Evolutionary conservation across 495 filamentous ascomycete genomes (phyloP).

Genomic region (Aspergillus incahuasiensis): DNA sequence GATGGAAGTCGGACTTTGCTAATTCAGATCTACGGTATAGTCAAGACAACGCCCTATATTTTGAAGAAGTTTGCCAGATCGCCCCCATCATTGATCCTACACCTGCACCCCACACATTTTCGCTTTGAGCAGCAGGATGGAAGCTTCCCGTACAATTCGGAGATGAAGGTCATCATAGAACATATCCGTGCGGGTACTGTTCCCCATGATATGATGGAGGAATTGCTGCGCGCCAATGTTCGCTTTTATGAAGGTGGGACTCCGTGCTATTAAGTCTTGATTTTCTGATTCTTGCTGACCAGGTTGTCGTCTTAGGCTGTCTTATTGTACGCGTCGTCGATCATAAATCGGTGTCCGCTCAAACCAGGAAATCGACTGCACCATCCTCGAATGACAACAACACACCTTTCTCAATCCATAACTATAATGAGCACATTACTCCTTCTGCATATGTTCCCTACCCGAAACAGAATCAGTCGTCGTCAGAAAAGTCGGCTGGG

Average conservation of each 20-base stretch:
- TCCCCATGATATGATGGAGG: slow-evolving; percentile 71
- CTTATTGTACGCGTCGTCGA: slow-evolving; percentile 90
- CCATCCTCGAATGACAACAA: slow-evolving; percentile 54
- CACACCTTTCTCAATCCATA: slow-evolving; percentile 80
- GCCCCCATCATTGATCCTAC: slow-evolving; percentile 77
- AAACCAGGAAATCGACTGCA: slow-evolving; percentile 49
- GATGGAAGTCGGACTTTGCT: slow-evolving; percentile 6
- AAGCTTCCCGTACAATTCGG: slow-evolving; percentile 82
- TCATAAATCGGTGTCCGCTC: slow-evolving; percentile 63
- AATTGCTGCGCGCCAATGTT: slow-evolving; percentile 59
- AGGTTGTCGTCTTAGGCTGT: slow-evolving; percentile 52
- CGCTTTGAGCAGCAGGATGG: slow-evolving; percentile 94
- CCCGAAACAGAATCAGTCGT: slow-evolving; percentile 55
- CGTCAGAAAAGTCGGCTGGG: slow-evolving; percentile 31
- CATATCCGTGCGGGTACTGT: slow-evolving; percentile 64
- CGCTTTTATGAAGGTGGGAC: slow-evolving; percentile 82
- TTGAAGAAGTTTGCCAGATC: slow-evolving; percentile 73
- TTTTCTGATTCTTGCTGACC: slow-evolving; percentile 2
- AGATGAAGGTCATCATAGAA: slow-evolving; percentile 79
- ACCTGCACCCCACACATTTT: slow-evolving; percentile 80
- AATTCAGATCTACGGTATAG: slow-evolving; percentile 30
- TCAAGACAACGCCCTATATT: slow-evolving; percentile 69
- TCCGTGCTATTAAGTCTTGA: neutral
- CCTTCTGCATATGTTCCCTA: slow-evolving; percentile 83
- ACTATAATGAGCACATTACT: slow-evolving; percentile 79